Base-by-base conservation (phyloP, 148 eudicot species). In the Rhododendron henanense region DNA sequence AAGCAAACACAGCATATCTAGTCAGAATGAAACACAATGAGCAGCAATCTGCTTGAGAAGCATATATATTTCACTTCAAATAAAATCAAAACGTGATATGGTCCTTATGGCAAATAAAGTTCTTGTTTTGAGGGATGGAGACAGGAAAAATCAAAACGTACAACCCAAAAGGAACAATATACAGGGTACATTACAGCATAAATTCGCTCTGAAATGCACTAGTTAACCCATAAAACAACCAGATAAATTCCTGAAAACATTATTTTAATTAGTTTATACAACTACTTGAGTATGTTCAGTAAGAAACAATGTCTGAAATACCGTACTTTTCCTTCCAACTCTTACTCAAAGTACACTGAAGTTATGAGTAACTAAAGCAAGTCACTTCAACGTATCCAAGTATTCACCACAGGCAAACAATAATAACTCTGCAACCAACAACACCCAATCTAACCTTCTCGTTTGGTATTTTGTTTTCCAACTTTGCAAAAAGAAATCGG, bases 1-100 rank as follows among this genome's bases (percentile, higher is more conserved):
- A 25, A 88, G 85, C 65, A 77, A 75, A 84, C 14, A 51, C 11
- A 33, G 8, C 57, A 53, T n/a, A 84, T 33, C 48, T 73, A 10
- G 47, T 35, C 37, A 35, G 37, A 35, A 35, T 35, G 37, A 71
- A 55, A 81, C 28, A 59, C 31, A 48, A 10, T 35, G 25, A 6
- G n/a, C 21, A 50, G 16, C 28, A 78, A 23, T 37, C 39, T 14
- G 28, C 53, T 25, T 51, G 15, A 23, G 6, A 13, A 79, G 4
- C 28, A 19, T 9, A 48, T 48, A 19, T 9, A 48, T 48, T 48
- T 79, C 57, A 48, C 16, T 25, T 48, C 21, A 25, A 14, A 35
- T 35, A 35, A 35, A 35, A 35, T 35, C 14, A 41, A 78, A 78
- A 48, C 47, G 28, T 16, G 28, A 79, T 48, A 48, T 10, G 21